Evolutionary conservation across 192 early-diverging fungal species (phyloP), one percentile per base, ranked within the genome.

Genomic region (Coemansia furcata): DNA sequence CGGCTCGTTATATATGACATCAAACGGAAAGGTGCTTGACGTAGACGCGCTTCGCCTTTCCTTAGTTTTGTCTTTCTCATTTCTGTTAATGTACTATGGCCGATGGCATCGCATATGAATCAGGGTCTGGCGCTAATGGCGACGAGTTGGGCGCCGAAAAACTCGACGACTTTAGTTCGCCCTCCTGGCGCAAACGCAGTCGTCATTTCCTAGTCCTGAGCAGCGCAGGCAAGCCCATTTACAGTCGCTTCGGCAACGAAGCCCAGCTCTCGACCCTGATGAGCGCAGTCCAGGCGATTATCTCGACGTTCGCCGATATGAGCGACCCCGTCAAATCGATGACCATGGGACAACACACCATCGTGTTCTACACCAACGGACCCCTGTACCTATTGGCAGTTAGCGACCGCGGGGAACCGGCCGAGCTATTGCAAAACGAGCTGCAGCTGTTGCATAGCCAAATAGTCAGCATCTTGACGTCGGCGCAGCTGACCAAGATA

Each of bases 191-290:
- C 19, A n/a, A 52, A n/a, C 75, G 66, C 44, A 63, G 59, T 43
- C 94, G 93, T 63, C 95, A 99, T 67, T 95, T 95, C 65, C 92
- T 99, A 67, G 90, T 99, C 9, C 85, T 99, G 14, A 93, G 91
- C 82, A 91, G 87, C 67, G 92, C 94, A 5, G 97, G 97, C 19
- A 99, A 99, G 76, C 95, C 97, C 14, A 91, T 99, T 9, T 99
- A 94, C 82, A 89, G 89, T 39, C 84, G 96, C 70, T 92, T 98
- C 75, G 97, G 97, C 15, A 89, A 93, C 67, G 97, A 99, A 72
- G 80, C 93, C 19, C 85, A 92, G 65, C 87, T 96, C 63, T 89
- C 95, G 14, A 86, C 87, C 26, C 80, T 94, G 44, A 95, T 94
- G 90, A 95, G 94, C 39, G 86, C 97, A 3, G 87, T 95, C 19